Conservation (phyloP, 2,329 filamentous ascomycete species). For the Epicoccum nigrum region DNA sequence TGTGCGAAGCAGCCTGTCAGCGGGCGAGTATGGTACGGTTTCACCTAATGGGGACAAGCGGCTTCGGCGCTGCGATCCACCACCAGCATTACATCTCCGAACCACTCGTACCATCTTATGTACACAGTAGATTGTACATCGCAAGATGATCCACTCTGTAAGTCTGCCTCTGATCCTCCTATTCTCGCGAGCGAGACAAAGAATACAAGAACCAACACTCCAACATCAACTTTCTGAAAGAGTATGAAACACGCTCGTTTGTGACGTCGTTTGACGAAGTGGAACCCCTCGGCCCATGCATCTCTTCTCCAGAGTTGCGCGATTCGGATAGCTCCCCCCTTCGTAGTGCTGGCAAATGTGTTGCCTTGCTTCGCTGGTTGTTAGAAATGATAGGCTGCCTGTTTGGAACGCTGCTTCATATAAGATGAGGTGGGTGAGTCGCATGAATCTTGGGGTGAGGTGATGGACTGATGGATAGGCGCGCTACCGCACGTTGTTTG, state of each 20-base stretch:
- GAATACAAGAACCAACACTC: background rate
- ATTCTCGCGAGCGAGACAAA: too few species aligned
- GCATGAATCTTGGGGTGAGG: constrained; percentile 2
- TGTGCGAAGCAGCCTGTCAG: constrained; percentile 9
- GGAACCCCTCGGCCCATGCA: constrained; percentile 5
- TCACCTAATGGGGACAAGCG: constrained; percentile 6
- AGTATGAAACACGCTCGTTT: constrained; percentile 18
- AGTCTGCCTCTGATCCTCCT: too few species aligned
- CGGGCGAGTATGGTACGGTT: background rate
- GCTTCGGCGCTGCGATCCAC: constrained; percentile 3
- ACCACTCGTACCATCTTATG: too few species aligned
- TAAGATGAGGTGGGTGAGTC: background rate
- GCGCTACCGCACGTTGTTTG: too few species aligned
- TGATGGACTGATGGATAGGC: too few species aligned
- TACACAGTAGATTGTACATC: too few species aligned
- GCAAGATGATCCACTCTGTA: background rate
- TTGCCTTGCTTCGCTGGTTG: constrained; percentile 7
- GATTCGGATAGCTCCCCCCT: background rate
- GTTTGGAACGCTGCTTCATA: constrained; percentile 1
- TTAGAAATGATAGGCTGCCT: constrained; percentile 2
- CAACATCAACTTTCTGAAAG: too few species aligned
- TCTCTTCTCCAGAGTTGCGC: background rate
- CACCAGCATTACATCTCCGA: constrained; percentile 9
- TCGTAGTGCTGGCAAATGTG: constrained; percentile 1
- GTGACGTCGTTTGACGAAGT: constrained; percentile 11